phyloP scores from a whole-genome alignment of 768 basidiomycete genomes.

The Porpolomopsis calyptriformis region DNA sequence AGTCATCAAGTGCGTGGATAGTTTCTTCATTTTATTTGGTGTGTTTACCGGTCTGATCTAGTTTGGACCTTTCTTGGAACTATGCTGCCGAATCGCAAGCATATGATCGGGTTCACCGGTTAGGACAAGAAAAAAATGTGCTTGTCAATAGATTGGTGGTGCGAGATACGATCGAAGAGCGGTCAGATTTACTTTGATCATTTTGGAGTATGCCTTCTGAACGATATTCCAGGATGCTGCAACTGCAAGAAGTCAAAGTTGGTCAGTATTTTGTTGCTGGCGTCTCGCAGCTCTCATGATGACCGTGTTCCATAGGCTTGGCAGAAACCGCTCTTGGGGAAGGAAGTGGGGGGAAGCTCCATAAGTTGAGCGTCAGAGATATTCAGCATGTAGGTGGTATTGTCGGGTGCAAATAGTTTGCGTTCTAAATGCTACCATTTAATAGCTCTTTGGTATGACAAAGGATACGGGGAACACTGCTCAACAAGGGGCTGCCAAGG shows the following conservation, averaged over 20 bases:
- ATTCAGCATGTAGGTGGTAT: background rate
- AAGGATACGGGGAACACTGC: background rate
- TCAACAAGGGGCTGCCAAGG: too few species aligned
- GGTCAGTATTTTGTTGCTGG: conserved; percentile 2
- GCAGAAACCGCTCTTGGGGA: conserved; percentile 56
- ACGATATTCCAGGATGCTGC: conserved; percentile 34
- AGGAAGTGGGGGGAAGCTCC: conserved; percentile 41
- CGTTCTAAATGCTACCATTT: background rate
- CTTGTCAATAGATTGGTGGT: conserved; percentile 48
- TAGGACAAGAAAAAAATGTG: conserved; percentile 45
- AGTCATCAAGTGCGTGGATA: background rate
- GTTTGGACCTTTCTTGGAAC: conserved; percentile 54
- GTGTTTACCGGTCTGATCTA: conserved; percentile 31
- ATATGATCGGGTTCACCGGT: conserved; percentile 48
- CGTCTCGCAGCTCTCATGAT: conserved; percentile 6
- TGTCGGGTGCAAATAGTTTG: background rate
- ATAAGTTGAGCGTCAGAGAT: background rate
- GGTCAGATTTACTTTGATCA: background rate
- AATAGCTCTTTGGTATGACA: background rate
- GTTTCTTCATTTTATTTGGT: background rate
- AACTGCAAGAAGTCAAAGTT: conserved; percentile 52
- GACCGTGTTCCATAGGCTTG: conserved; percentile 45
- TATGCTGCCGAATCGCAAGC: conserved; percentile 53
- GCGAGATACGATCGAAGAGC: conserved; percentile 52
- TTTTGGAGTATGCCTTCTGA: background rate